Conservation (phyloP, 129 eudicot species). For the Ambrosia artemisiifolia region DNA sequence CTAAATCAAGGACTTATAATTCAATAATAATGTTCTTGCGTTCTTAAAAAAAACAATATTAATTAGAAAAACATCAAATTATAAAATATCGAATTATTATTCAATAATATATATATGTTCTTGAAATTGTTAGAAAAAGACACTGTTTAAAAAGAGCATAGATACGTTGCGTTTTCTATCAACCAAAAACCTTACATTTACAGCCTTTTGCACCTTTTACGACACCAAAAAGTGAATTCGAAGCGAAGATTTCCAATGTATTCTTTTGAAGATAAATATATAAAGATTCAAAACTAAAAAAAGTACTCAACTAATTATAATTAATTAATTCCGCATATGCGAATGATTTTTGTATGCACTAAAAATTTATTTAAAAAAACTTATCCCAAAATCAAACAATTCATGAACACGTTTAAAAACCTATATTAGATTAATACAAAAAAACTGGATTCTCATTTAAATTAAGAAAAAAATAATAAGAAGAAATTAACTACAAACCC, state of each 20-base stretch:
- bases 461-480: background rate
- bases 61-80: too few relatives aligned
- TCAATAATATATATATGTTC: too few relatives aligned
- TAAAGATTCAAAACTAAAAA: background rate
- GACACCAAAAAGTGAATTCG: slow-evolving; percentile 6
- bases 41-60: too few relatives aligned
- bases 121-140: background rate
- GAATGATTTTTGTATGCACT: background rate
- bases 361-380: background rate
- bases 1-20: background rate
- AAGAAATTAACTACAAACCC: slow-evolving; percentile 40
- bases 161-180: slow-evolving; percentile 15
- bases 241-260: slow-evolving; percentile 14
- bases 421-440: background rate
- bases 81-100: too few relatives aligned
- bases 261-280: slow-evolving; percentile 1
- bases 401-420: background rate
- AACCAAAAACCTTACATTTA: background rate
- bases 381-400: background rate
- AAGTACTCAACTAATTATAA: background rate
- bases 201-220: background rate
- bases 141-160: background rate
- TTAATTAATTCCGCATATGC: background rate
- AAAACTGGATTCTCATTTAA: slow-evolving; percentile 5
- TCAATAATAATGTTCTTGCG: background rate